A percentile compares a stretch with the other conserved stretches of the same genome.
phyloP scores from a whole-genome alignment of 2,329 filamentous ascomycete species.

The Xylaria sp. region DNA sequence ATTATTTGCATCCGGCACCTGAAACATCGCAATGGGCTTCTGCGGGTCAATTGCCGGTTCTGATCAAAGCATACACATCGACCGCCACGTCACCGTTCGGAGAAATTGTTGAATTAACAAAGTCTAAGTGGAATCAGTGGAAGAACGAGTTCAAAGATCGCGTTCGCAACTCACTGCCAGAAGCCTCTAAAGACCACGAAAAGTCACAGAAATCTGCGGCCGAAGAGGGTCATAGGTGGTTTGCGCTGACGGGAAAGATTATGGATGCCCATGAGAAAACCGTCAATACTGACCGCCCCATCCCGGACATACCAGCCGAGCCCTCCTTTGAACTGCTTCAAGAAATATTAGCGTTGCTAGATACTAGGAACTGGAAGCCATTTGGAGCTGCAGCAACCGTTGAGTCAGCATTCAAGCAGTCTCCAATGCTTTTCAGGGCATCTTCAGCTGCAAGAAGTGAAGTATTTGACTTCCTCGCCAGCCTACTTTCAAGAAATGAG shows the following conservation, averaged over 20 bases:
- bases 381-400: constrained; percentile 57
- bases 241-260: constrained; percentile 57
- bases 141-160: constrained; percentile 63
- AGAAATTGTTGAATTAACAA: constrained; percentile 52
- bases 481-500: constrained; percentile 59
- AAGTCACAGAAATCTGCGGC: constrained; percentile 72
- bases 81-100: constrained; percentile 45
- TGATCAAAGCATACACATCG: constrained; percentile 53
- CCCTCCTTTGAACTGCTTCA: constrained; percentile 41
- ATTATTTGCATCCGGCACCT: constrained; percentile 53
- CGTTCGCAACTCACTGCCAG: constrained; percentile 76
- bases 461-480: constrained; percentile 48
- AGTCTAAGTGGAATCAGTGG: constrained; percentile 65
- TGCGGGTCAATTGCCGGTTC: constrained; percentile 39
- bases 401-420: constrained; percentile 43
- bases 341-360: constrained; percentile 46
- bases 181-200: constrained; percentile 76
- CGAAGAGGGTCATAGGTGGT: constrained; percentile 69
- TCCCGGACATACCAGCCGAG: constrained; percentile 34
- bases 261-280: constrained; percentile 40
- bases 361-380: constrained; percentile 58
- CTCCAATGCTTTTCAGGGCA: constrained; percentile 46
- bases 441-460: constrained; percentile 31
- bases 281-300: constrained; percentile 23
- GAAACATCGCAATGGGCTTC: constrained; percentile 44